These are phyloP conservation scores for Candida vaughaniae DNA, from an alignment of 805 yeast genomes.

Conservation along the genomic window DNA sequence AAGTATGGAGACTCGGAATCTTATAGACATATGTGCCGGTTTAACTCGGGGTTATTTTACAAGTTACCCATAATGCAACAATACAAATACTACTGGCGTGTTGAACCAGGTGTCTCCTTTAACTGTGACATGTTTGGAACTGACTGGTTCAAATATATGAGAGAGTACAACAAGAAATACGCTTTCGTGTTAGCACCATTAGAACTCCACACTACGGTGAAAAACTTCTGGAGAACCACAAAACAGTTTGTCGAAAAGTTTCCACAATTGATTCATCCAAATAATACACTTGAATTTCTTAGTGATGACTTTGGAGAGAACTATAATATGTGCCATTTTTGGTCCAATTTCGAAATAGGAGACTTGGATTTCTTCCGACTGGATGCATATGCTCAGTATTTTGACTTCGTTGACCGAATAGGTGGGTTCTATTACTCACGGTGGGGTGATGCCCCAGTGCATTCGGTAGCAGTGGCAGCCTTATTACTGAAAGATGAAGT, in stretches of 20 bases:
- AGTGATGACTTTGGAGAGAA: slow-evolving; percentile 65
- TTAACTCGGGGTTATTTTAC: slow-evolving; percentile 87
- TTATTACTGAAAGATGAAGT: slow-evolving; percentile 67
- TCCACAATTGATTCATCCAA: slow-evolving; percentile 59
- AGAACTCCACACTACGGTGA: slow-evolving; percentile 83
- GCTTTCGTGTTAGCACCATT: slow-evolving; percentile 82
- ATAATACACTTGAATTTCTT: slow-evolving; percentile 68
- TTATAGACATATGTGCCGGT: slow-evolving; percentile 92
- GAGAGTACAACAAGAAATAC: slow-evolving; percentile 73
- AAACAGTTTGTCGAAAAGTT: slow-evolving; percentile 61
- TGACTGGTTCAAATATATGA: slow-evolving; percentile 85
- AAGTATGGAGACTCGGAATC: slow-evolving; percentile 74
- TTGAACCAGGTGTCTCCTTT: slow-evolving; percentile 80
- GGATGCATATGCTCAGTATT: slow-evolving; percentile 66
- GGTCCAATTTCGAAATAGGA: slow-evolving; percentile 89
- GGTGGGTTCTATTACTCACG: slow-evolving; percentile 92
- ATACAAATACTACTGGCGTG: slow-evolving; percentile 93
- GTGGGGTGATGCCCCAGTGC: slow-evolving; percentile 96
- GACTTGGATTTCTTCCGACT: slow-evolving; percentile 71
- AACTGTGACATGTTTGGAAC: slow-evolving; percentile 73
- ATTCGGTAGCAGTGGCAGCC: slow-evolving; percentile 80
- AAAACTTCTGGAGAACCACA: slow-evolving; percentile 77
- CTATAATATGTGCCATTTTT: slow-evolving; percentile 83
- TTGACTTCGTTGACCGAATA: slow-evolving; percentile 67
- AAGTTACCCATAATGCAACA: slow-evolving; percentile 69